These are phyloP conservation scores for Monosporascus sp. DNA, from an alignment of 2,329 filamentous ascomycete species.

Conservation along the genomic window DNA sequence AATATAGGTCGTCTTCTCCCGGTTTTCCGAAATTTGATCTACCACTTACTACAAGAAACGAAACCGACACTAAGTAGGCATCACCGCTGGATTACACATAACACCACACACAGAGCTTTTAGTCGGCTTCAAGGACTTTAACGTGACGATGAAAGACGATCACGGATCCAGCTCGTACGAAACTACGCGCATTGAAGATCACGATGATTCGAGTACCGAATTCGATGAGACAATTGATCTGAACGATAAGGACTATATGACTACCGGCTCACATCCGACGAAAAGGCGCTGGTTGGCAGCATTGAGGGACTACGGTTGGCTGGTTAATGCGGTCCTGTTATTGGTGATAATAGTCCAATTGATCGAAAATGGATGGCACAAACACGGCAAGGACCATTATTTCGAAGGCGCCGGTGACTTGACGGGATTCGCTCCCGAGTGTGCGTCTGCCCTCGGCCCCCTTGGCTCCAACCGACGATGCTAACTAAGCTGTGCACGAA, in stretches of 20 bases:
- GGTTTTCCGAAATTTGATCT: neutral
- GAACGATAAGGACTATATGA: constrained; percentile 25
- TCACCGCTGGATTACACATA: neutral
- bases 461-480: neutral
- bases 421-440: constrained; percentile 34
- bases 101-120: neutral
- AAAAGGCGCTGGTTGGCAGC: constrained; percentile 9
- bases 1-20: neutral
- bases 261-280: constrained; percentile 5
- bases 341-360: constrained; percentile 31
- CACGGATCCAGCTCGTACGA: constrained; percentile 4
- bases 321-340: constrained; percentile 31
- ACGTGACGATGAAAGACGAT: constrained; percentile 5
- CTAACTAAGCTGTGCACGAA: constrained; percentile 4
- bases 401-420: constrained; percentile 33
- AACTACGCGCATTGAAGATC: constrained; percentile 15
- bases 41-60: neutral
- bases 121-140: neutral
- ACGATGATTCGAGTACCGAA: constrained; percentile 21
- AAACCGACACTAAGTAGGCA: neutral
- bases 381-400: constrained; percentile 11
- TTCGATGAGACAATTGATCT: constrained; percentile 23
- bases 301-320: constrained; percentile 20
- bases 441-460: constrained; percentile 16
- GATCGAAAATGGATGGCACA: constrained; percentile 23